phyloP scores from a whole-genome alignment of 2,329 filamentous ascomycete genomes.

The Diaporthe humulicola region DNA sequence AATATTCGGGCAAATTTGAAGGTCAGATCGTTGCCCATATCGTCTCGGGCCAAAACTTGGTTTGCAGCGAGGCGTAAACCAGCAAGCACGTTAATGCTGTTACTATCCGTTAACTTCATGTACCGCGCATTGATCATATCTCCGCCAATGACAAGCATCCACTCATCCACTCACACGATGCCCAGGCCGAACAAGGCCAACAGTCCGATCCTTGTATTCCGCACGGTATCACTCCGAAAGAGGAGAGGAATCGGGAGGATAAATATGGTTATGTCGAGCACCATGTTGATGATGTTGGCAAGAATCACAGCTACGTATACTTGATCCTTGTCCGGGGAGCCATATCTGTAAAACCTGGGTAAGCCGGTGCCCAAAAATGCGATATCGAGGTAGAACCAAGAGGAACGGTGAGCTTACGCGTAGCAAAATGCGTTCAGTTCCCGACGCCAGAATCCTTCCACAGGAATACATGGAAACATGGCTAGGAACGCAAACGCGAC shows the following conservation, averaged over 20 bases:
- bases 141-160: neutral
- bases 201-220: conserved; percentile 49
- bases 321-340: conserved; percentile 43
- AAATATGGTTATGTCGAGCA: conserved; percentile 50
- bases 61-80: conserved; percentile 50
- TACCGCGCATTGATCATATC: neutral
- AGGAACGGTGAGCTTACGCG: neutral
- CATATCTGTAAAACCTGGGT: conserved; percentile 47
- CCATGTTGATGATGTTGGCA: conserved; percentile 48
- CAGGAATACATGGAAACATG: conserved; percentile 46
- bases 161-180: conserved; percentile 48
- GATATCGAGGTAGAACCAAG: no score
- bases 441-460: conserved; percentile 42
- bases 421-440: neutral
- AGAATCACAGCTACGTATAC: conserved; percentile 47
- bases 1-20: conserved; percentile 51
- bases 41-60: conserved; percentile 46
- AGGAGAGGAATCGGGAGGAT: conserved; percentile 49
- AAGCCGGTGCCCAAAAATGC: neutral
- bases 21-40: conserved; percentile 47
- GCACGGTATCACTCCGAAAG: conserved; percentile 43
- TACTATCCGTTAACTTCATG: neutral
- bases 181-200: conserved; percentile 48
- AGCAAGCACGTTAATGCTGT: conserved; percentile 48
- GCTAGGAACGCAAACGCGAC: conserved; percentile 42